phyloP scores from a whole-genome alignment of 345 rosid species.

The Boechera retrofracta region DNA sequence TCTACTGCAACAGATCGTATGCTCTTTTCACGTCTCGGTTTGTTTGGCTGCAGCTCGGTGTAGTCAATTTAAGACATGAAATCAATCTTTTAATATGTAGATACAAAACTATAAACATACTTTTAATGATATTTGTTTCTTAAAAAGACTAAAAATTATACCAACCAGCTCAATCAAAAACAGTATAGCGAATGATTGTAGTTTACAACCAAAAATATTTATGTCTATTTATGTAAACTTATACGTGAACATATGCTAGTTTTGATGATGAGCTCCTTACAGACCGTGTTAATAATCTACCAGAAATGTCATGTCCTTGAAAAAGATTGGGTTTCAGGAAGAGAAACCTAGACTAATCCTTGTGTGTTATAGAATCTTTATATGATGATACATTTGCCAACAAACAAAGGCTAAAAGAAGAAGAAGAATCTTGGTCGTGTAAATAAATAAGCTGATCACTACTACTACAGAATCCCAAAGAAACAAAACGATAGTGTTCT shows the following conservation, averaged over 20 bases:
- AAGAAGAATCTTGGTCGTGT: background rate
- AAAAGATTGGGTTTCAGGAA: background rate
- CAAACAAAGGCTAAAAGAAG: background rate
- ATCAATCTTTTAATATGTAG: too few species aligned
- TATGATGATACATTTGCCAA: background rate
- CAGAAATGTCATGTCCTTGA: too few species aligned
- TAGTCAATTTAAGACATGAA: background rate
- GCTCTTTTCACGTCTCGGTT: background rate
- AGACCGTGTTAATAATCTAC: background rate
- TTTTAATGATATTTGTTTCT: too few species aligned
- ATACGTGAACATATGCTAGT: background rate
- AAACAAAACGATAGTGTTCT: too few species aligned
- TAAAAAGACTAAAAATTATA: too few species aligned
- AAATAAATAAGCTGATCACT: too few species aligned
- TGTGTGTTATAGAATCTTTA: conserved; percentile 8
- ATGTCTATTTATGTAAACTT: too few species aligned
- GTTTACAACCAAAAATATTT: too few species aligned
- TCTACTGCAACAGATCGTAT: background rate
- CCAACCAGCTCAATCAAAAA: too few species aligned
- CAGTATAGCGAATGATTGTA: too few species aligned
- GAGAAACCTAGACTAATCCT: background rate
- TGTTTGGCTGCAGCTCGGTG: background rate
- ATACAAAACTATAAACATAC: too few species aligned
- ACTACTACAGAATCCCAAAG: too few species aligned
- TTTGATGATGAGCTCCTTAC: background rate